These are phyloP conservation scores for Tremellales sp. DNA, from an alignment of 1,284 basidiomycete genomes.

Conservation along the genomic window DNA sequence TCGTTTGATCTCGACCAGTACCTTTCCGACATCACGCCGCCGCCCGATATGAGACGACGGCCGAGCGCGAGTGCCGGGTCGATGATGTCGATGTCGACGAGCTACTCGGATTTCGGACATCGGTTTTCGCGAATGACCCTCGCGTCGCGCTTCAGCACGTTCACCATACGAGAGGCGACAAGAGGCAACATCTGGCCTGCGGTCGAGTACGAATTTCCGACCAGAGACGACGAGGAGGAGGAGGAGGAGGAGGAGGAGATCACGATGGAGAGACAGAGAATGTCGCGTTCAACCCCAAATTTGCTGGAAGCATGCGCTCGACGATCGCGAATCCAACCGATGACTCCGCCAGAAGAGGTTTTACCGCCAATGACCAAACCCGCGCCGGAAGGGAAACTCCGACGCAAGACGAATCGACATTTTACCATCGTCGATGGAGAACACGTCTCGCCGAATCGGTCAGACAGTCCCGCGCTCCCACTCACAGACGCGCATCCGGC, in stretches of 20 bases:
- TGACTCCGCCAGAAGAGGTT: no score
- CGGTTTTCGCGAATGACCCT: neutral
- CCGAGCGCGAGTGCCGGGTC: neutral
- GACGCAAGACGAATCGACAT: constrained; percentile 10
- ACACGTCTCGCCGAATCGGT: constrained; percentile 5
- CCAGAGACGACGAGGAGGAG: neutral
- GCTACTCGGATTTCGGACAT: neutral
- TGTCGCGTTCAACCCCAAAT: neutral
- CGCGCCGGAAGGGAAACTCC: neutral
- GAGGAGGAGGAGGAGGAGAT: neutral
- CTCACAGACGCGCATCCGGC: neutral
- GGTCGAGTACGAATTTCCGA: constrained; percentile 2
- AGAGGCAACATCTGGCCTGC: no score
- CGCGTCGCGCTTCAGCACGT: constrained; percentile 8
- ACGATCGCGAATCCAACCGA: no score
- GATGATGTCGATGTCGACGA: neutral
- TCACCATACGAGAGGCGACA: constrained; percentile 20
- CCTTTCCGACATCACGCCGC: constrained; percentile 21
- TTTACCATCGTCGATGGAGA: constrained; percentile 19
- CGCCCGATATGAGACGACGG: neutral
- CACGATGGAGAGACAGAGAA: neutral
- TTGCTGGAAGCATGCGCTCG: no score
- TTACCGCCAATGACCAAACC: no score
- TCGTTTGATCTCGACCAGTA: constrained; percentile 40
- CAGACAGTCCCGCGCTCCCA: neutral